Conservation (phyloP, 768 basidiomycete species). For the Asterophora parasitica region DNA sequence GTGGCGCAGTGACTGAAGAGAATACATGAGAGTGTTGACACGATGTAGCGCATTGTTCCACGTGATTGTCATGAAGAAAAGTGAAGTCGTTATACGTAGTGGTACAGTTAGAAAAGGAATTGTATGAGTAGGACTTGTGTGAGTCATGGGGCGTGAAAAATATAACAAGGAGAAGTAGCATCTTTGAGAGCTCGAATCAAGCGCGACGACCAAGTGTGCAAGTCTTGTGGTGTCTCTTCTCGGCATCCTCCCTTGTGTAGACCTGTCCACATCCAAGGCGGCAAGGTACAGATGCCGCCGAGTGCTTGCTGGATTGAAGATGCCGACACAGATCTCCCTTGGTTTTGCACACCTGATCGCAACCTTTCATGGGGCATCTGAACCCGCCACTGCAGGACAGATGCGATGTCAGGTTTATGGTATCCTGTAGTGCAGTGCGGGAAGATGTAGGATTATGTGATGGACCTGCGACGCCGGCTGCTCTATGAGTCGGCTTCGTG, state of each 20-base stretch:
- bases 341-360: slow-evolving; percentile 6
- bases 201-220: no score
- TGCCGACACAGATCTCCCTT: slow-evolving; percentile 12
- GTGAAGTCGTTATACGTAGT: no score
- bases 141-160: background rate
- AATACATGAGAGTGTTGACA: no score
- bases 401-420: background rate
- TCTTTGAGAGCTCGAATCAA: no score
- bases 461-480: background rate
- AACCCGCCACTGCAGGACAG: background rate
- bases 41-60: no score
- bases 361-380: slow-evolving; percentile 4
- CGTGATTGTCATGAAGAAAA: no score
- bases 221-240: slow-evolving; percentile 12
- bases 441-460: background rate
- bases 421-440: background rate
- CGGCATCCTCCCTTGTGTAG: slow-evolving; percentile 14
- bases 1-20: no score
- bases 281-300: slow-evolving; percentile 10
- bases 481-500: background rate
- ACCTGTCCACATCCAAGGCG: slow-evolving; percentile 9
- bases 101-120: no score
- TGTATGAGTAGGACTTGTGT: no score
- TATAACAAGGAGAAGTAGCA: background rate
- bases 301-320: slow-evolving; percentile 6